Percentiles rank a stretch among this genome's conserved stretches.
Conservation (phyloP, 108 stramenopile genomes). For the Asterionellopsis glacialis region DNA sequence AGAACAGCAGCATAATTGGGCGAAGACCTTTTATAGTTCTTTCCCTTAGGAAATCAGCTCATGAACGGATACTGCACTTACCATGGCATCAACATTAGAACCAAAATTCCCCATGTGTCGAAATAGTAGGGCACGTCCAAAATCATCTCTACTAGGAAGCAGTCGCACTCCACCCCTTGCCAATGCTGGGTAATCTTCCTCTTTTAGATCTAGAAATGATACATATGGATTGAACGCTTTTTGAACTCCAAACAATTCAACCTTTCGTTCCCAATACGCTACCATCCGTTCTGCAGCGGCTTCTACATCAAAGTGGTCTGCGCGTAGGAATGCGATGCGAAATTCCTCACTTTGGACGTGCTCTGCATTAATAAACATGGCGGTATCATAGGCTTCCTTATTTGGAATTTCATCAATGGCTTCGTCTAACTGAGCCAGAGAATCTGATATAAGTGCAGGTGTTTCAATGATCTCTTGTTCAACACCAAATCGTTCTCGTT, state of each 20-base stretch:
- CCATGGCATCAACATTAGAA: background rate
- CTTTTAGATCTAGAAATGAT: constrained; percentile 8
- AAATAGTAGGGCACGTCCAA: background rate
- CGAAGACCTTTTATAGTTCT: too few relatives aligned
- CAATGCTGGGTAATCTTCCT: constrained; percentile 8
- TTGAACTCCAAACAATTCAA: constrained; percentile 20
- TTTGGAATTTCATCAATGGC: constrained; percentile 12
- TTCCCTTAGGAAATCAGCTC: too few relatives aligned
- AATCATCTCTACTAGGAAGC: background rate
- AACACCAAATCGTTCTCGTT: too few relatives aligned
- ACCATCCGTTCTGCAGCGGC: constrained; percentile 16
- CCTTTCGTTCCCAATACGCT: constrained; percentile 16
- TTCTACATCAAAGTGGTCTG: constrained; percentile 10
- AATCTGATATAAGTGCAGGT: too few relatives aligned
- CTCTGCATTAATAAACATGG: constrained; percentile 1
- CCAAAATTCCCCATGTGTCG: background rate
- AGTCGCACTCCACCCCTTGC: too few relatives aligned
- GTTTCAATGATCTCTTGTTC: too few relatives aligned
- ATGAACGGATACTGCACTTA: too few relatives aligned
- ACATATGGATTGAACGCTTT: constrained; percentile 13
- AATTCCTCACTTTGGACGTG: constrained; percentile 9
- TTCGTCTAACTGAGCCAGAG: background rate
- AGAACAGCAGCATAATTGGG: too few relatives aligned
- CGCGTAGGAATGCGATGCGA: constrained; percentile 18
- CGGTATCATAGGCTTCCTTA: constrained; percentile 16